Base-by-base conservation (phyloP, 768 basidiomycete species). In the Suillus ampliporus region DNA sequence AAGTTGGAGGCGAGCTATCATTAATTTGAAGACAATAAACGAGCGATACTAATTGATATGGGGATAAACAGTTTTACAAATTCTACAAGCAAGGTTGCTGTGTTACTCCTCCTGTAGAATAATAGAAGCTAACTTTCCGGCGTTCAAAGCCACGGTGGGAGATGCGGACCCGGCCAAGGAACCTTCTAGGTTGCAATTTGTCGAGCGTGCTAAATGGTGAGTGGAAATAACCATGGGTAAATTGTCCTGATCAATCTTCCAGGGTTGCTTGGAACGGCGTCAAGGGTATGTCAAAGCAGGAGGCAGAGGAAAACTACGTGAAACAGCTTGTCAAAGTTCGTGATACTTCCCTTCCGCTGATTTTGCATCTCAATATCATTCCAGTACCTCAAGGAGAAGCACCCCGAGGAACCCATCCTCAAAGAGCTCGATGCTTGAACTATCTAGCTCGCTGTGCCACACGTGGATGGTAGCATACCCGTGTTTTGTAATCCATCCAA, bases 121-220 rank as follows among this genome's bases (percentile, higher is more conserved):
- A 19, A 17, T 21, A 40, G 40, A 38, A n/a, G 51, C 48, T 40
- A 56, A 53, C 34, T 31, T 40, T 34, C 28, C 14, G n/a, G n/a
- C 4, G 23, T 53, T n/a, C 52, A 9, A 58, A 95, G 94, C 86
- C 50, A 94, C 82, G 8, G 71, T 86, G 41, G 95, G 95, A 57
- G 89, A 96, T 75, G 83, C 84, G 67, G 89, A 83, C 73, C 75
- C 28, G 79, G 84, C 28, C 91, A 92, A 48, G 92, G 94, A 48
- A 62, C 95, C 79, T 73, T 97, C 43, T 93, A 19, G 6, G 6
- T 40, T 56, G 2, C 11, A 97, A 74, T 96, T 97, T 71, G 77
- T 80, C 23, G 96, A 90, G 67, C 95, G 92, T 78, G 89, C 88
- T 66, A 99, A 98, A 82, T 97, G 95, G 94, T 94, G 35, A 57